A percentile compares a stretch with the other conserved stretches of the same genome.
Evolutionary conservation across 129 eudicot species (phyloP).

Genomic region (Arctium lappa): DNA sequence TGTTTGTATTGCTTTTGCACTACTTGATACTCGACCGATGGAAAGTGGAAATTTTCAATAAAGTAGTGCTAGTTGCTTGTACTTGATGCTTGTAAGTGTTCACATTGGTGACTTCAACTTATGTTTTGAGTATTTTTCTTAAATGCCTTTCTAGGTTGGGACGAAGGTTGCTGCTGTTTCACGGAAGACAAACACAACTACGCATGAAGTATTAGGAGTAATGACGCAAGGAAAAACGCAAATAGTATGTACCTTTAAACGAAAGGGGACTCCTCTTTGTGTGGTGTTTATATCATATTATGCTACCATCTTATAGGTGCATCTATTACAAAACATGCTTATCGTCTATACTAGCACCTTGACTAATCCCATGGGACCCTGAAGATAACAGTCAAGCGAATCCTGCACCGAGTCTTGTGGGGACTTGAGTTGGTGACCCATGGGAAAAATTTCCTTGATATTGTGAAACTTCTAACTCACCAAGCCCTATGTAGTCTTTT

Average conservation of each 20-base stretch:
- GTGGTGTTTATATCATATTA: not conserved
- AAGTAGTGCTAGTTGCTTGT: not conserved
- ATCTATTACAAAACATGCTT: not conserved
- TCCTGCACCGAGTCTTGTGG: no score
- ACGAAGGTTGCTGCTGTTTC: constrained; percentile 96
- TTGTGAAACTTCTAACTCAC: no score
- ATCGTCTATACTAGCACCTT: not conserved
- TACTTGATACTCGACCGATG: not conserved
- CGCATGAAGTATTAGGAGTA: constrained; percentile 92
- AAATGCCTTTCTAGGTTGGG: constrained; percentile 54
- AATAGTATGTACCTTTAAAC: constrained; percentile 53
- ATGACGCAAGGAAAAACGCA: constrained; percentile 86
- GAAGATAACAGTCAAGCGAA: no score
- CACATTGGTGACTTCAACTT: not conserved
- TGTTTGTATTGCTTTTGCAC: not conserved
- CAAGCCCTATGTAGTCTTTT: no score
- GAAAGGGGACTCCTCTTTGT: not conserved
- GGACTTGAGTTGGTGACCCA: no score
- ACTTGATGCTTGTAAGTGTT: not conserved
- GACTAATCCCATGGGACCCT: no score
- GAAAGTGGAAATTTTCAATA: not conserved
- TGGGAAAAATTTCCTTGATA: no score
- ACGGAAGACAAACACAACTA: constrained; percentile 86
- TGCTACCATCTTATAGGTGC: not conserved
- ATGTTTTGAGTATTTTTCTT: not conserved